Percentiles rank a stretch among this genome's conserved stretches.
Evolutionary conservation across 192 early-diverging fungal species (phyloP).

Genomic region (Gryganskiella cystojenkinii): DNA sequence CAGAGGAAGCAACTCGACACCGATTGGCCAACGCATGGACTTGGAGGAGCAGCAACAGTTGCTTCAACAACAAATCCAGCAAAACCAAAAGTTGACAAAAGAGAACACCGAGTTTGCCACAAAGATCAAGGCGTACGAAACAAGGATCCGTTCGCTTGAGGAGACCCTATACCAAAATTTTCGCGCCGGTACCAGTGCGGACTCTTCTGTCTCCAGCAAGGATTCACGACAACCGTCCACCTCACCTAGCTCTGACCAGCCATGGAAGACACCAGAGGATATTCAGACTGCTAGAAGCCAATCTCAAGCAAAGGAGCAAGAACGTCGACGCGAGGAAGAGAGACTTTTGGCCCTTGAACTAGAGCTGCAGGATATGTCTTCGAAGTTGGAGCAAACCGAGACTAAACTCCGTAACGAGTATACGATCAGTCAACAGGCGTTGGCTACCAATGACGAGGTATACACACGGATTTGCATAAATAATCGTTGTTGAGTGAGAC

Average conservation of each 20-base stretch:
- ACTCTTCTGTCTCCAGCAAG: conserved; percentile 27
- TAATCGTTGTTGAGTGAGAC: no score
- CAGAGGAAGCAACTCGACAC: conserved; percentile 11
- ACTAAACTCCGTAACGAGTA: conserved; percentile 16
- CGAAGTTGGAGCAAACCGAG: conserved; percentile 26
- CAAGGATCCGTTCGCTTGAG: conserved; percentile 54
- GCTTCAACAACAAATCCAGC: conserved; percentile 38
- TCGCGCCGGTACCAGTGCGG: conserved; percentile 26
- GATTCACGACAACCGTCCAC: conserved; percentile 16
- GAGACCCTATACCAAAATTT: conserved; percentile 53
- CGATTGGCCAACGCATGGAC: conserved; percentile 6
- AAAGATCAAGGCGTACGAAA: conserved; percentile 54
- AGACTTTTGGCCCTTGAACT: conserved; percentile 17
- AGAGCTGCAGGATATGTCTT: conserved; percentile 20
- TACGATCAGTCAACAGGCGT: conserved; percentile 9
- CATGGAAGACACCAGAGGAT: conserved; percentile 38
- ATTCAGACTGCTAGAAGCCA: conserved; percentile 21
- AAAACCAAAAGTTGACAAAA: conserved; percentile 33
- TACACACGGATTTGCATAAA: background rate
- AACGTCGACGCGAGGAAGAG: conserved; percentile 27
- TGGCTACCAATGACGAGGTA: conserved; percentile 31
- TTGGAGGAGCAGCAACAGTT: conserved; percentile 36
- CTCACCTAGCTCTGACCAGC: conserved; percentile 15
- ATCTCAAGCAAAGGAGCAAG: conserved; percentile 25
- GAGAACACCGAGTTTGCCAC: conserved; percentile 29